These are phyloP conservation scores for Endothia cerciana DNA, from an alignment of 2,329 filamentous ascomycete species.

Conservation along the genomic window DNA sequence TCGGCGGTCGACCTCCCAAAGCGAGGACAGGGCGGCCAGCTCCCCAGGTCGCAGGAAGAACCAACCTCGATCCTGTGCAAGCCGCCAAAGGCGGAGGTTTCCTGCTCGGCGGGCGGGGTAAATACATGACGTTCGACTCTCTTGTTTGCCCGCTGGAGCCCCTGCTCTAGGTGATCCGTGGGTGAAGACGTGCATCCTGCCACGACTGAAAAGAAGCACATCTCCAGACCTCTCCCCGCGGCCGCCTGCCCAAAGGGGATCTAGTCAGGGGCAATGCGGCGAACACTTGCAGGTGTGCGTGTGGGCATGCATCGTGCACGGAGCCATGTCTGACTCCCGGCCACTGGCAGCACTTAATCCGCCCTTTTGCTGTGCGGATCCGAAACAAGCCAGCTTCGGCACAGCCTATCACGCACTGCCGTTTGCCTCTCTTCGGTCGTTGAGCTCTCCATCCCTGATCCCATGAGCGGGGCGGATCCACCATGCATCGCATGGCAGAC, in stretches of 20 bases:
- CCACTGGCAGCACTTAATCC: slow-evolving; percentile 31
- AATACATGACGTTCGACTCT: neutral
- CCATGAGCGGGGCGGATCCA: slow-evolving; percentile 37
- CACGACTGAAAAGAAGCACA: neutral
- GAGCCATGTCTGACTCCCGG: slow-evolving; percentile 18
- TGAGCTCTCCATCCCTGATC: slow-evolving; percentile 34
- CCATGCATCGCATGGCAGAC: slow-evolving; percentile 45
- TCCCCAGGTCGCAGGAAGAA: neutral
- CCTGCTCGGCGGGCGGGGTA: neutral
- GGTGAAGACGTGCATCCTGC: neutral
- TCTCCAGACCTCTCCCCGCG: slow-evolving; percentile 2
- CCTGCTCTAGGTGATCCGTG: neutral
- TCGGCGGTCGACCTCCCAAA: no score
- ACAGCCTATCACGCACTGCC: slow-evolving; percentile 38
- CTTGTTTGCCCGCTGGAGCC: neutral
- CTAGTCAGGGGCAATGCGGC: slow-evolving; percentile 31
- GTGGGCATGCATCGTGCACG: slow-evolving; percentile 20
- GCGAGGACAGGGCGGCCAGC: neutral
- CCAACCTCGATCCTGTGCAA: slow-evolving; percentile 2
- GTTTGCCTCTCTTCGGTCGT: slow-evolving; percentile 28
- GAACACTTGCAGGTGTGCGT: slow-evolving; percentile 24
- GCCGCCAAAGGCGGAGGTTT: neutral
- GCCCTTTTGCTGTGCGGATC: slow-evolving; percentile 35
- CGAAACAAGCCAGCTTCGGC: slow-evolving; percentile 40
- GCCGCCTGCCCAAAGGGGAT: slow-evolving; percentile 26